phyloP scores from a whole-genome alignment of 78 protist genomes.

The Cavenderia fasciculata region DNA sequence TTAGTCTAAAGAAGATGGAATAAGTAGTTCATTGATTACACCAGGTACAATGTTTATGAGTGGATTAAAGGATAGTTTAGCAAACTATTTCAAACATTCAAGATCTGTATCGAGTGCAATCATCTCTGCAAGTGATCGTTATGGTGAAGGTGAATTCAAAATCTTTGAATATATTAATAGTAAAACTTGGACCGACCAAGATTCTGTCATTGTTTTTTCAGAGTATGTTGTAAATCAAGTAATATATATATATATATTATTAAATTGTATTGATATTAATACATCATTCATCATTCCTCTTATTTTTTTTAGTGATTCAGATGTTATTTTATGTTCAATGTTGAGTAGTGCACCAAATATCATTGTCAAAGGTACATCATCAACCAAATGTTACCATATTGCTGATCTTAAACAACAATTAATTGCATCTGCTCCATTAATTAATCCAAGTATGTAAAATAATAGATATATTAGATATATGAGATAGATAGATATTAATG shows the following conservation, averaged over 20 bases:
- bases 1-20: not conserved
- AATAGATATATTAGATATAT: not conserved
- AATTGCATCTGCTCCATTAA: not conserved
- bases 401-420: not conserved
- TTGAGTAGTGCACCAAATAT: not conserved
- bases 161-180: conserved; percentile 31
- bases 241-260: no score
- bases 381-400: not conserved
- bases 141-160: conserved; percentile 70
- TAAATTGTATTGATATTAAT: no score
- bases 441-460: not conserved
- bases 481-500: not conserved
- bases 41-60: conserved; percentile 59
- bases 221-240: no score
- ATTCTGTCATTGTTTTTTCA: no score
- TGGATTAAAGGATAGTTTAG: not conserved
- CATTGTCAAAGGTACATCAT: conserved; percentile 1
- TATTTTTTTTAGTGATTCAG: conserved; percentile 4
- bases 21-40: conserved; percentile 26
- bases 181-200: not conserved
- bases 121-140: conserved; percentile 24
- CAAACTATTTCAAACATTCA: not conserved
- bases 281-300: no score
- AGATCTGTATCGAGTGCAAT: not conserved
- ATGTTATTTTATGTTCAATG: conserved; percentile 4